A percentile compares a stretch with the other conserved stretches of the same genome.
Evolutionary conservation across 2,329 filamentous ascomycete genomes (phyloP).

Genomic region (Fusarium caatingaense): DNA sequence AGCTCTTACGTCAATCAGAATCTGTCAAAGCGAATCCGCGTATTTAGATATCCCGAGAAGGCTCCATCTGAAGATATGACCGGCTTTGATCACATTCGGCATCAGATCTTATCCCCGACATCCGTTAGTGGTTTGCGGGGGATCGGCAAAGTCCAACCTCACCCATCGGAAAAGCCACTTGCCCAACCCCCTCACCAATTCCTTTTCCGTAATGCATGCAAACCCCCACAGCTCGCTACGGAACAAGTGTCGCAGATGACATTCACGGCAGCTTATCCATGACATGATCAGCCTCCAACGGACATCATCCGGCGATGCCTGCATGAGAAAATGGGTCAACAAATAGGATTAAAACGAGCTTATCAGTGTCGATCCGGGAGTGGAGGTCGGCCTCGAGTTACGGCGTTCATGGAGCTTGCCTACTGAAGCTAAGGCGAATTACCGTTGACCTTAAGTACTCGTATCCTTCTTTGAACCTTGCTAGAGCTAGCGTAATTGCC

Average conservation of each 20-base stretch:
- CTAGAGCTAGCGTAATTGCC: background rate
- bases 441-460: conserved; percentile 36
- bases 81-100: background rate
- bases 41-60: background rate
- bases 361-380: background rate
- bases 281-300: background rate
- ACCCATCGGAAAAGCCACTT: conserved; percentile 16
- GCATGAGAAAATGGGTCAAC: background rate
- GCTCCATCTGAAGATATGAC: background rate
- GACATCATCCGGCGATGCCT: background rate
- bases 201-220: conserved; percentile 10
- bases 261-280: conserved; percentile 1
- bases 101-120: background rate
- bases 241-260: background rate
- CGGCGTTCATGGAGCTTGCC: background rate
- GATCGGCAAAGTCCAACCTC: conserved; percentile 8
- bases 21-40: background rate
- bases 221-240: background rate
- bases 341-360: background rate
- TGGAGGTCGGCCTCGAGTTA: background rate
- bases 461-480: background rate
- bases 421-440: background rate
- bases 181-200: background rate
- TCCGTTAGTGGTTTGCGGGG: conserved; percentile 7
- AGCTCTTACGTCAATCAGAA: fast-evolving